Conservation (phyloP, 306 rosid species). For the Dalbergia cochinchinensis region DNA sequence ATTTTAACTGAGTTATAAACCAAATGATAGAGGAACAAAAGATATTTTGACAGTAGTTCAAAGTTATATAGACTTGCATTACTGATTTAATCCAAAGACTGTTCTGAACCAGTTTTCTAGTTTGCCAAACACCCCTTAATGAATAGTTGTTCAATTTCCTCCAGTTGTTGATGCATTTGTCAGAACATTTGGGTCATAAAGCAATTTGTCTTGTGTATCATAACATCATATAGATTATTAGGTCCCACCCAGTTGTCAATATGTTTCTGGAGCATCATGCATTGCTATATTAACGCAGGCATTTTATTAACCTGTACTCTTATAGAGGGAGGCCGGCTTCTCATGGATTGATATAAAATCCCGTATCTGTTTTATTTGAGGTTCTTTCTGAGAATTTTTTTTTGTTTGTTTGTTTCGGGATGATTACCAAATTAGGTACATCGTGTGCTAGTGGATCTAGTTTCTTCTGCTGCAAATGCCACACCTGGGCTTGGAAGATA, state of each 20-base stretch:
- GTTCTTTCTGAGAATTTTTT: constrained; percentile 11
- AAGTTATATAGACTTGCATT: constrained; percentile 7
- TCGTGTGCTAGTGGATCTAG: constrained; percentile 88
- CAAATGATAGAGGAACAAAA: constrained; percentile 10
- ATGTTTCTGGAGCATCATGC: constrained; percentile 7
- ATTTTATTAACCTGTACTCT: constrained; percentile 28
- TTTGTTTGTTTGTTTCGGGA: constrained; percentile 29
- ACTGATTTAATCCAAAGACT: constrained; percentile 4
- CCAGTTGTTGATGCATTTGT: constrained; percentile 20
- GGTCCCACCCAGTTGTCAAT: constrained; percentile 16
- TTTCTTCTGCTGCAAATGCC: constrained; percentile 92
- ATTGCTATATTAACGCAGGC: neutral
- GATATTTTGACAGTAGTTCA: constrained; percentile 3
- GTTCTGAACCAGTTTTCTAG: constrained; percentile 21
- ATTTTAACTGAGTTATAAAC: neutral
- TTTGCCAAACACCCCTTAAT: constrained; percentile 14
- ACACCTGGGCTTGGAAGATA: constrained; percentile 99
- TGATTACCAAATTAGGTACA: constrained; percentile 69
- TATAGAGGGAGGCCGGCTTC: neutral
- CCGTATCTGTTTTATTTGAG: neutral
- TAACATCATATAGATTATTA: constrained; percentile 16
- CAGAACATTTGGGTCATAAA: constrained; percentile 19
- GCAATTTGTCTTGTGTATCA: constrained; percentile 8
- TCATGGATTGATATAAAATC: constrained; percentile 1
- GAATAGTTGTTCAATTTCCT: constrained; percentile 17